Evolutionary conservation across 129 eudicot genomes (phyloP).

Genomic region (Logfia minima): DNA sequence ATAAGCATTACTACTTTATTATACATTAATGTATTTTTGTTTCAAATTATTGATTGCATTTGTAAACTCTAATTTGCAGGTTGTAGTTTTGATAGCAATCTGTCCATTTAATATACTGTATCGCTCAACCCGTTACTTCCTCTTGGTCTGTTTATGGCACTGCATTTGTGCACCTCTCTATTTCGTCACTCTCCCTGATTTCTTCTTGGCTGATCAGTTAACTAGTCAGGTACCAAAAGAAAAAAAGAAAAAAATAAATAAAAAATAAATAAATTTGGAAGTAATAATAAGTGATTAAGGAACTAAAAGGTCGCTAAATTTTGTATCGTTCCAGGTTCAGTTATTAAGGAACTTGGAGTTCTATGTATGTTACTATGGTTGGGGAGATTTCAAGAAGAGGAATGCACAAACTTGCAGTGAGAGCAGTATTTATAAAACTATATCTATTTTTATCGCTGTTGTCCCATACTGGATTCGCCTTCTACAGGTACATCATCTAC

Average conservation of each 20-base stretch:
- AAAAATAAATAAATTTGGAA: not conserved
- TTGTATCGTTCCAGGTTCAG: conserved; percentile 46
- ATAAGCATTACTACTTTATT: not conserved
- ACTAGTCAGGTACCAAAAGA: conserved; percentile 64
- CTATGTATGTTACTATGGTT: conserved; percentile 62
- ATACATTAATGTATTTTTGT: not conserved
- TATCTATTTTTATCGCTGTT: conserved; percentile 51
- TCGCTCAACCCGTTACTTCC: conserved; percentile 57
- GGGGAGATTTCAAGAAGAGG: conserved; percentile 59
- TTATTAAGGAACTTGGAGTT: conserved; percentile 55
- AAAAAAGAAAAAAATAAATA: too few relatives aligned
- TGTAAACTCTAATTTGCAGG: conserved; percentile 30
- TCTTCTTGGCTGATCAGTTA: conserved; percentile 71
- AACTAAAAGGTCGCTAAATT: not conserved
- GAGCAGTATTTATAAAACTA: conserved; percentile 23
- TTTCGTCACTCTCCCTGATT: conserved; percentile 60
- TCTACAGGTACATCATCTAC: conserved; percentile 50
- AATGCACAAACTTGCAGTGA: conserved; percentile 37
- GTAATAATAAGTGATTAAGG: not conserved
- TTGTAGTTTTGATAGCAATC: conserved; percentile 42
- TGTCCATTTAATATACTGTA: conserved; percentile 68
- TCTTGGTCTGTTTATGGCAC: conserved; percentile 49
- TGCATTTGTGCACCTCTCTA: conserved; percentile 68
- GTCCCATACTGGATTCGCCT: conserved; percentile 60
- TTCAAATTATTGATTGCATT: not conserved